Evolutionary conservation across 2,329 filamentous ascomycete genomes (phyloP).

Genomic region (Colletotrichum brevisporum): DNA sequence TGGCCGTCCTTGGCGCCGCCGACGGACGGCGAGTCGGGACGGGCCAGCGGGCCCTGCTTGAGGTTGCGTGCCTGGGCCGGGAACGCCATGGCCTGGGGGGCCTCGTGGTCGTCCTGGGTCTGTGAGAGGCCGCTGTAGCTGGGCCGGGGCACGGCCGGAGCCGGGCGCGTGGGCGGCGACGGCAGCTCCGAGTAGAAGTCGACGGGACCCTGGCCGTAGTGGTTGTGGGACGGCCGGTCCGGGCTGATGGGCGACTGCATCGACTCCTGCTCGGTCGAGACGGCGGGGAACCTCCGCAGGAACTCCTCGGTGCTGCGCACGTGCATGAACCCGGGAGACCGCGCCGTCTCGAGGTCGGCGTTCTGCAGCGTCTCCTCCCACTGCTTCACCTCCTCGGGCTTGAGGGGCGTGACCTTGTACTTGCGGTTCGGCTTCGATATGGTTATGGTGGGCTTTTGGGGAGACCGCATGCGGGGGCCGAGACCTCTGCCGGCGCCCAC

Average conservation of each 20-base stretch:
- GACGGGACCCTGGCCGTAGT: conserved; percentile 42
- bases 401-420: conserved; percentile 75
- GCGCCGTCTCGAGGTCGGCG: conserved; percentile 68
- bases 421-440: conserved; percentile 53
- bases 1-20: conserved; percentile 45
- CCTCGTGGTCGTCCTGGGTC: conserved; percentile 37
- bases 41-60: conserved; percentile 36
- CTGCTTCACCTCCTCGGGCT: conserved; percentile 82
- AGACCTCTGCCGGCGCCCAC: conserved; percentile 37
- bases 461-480: conserved; percentile 25
- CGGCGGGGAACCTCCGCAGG: conserved; percentile 82
- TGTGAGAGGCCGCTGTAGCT: conserved; percentile 83
- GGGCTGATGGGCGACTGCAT: conserved; percentile 62
- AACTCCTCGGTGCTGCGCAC: conserved; percentile 87
- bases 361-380: conserved; percentile 84
- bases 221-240: conserved; percentile 27
- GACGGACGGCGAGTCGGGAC: conserved; percentile 33
- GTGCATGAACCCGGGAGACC: conserved; percentile 64
- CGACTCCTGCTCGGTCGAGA: conserved; percentile 72
- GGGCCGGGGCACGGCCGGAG: conserved; percentile 75
- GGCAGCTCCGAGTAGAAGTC: conserved; percentile 64
- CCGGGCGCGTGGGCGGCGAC: conserved; percentile 74
- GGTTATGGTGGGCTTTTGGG: conserved; percentile 34
- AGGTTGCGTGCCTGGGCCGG: conserved; percentile 24
- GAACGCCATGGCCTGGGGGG: conserved; percentile 17